These are phyloP conservation scores for Crithidia bombi DNA, from an alignment of 208 protist species.

Conservation along the genomic window DNA sequence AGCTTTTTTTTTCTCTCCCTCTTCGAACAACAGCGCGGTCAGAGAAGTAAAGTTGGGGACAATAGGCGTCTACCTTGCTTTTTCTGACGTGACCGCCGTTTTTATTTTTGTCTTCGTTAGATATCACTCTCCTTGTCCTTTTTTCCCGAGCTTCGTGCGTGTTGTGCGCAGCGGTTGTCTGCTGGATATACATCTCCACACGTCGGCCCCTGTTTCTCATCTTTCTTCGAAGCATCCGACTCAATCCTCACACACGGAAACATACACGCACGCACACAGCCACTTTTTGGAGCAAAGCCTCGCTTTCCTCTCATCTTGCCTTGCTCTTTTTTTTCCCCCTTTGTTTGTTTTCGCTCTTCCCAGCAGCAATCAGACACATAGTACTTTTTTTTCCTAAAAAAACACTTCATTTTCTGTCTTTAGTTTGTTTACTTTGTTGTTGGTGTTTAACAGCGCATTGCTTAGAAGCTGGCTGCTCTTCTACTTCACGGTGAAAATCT, in stretches of 20 bases:
- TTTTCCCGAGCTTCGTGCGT: constrained; percentile 12
- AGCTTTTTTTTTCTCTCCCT: neutral
- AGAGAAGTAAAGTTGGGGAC: too few species aligned
- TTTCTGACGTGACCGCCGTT: too few species aligned
- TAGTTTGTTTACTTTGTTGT: constrained; percentile 26
- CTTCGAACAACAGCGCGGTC: too few species aligned
- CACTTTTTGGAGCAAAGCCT: neutral
- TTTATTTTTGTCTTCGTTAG: constrained; percentile 9
- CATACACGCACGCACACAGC: neutral
- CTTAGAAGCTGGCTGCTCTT: too few species aligned
- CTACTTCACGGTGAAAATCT: neutral
- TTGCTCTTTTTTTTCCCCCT: too few species aligned
- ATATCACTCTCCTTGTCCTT: constrained; percentile 35
- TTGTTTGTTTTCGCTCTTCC: neutral
- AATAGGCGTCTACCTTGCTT: neutral
- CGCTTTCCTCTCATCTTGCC: too few species aligned
- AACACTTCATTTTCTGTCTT: constrained; percentile 2
- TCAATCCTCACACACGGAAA: too few species aligned
- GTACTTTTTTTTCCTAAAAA: constrained; percentile 7
- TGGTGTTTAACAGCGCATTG: too few species aligned
- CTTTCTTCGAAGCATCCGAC: too few species aligned
- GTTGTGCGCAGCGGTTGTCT: neutral
- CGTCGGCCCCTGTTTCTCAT: too few species aligned
- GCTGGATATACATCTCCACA: too few species aligned
- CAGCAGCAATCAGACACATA: constrained; percentile 7